Conservation (phyloP, 78 protist species). For the Emiliania huxleyi region DNA sequence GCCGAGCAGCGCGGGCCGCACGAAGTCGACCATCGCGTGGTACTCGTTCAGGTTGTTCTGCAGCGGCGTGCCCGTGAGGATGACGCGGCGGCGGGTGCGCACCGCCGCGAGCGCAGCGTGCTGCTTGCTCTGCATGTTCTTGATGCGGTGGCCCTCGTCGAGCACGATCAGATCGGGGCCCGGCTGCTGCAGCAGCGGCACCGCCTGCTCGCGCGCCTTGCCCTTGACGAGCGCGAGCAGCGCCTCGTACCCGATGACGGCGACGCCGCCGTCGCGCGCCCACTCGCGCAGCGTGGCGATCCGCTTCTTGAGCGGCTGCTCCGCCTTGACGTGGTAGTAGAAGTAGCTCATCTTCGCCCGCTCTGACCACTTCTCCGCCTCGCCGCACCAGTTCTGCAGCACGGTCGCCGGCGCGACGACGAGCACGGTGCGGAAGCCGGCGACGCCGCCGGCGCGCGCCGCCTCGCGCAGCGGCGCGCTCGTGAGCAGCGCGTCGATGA, state of each 20-base stretch:
- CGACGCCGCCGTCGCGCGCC: too few species aligned
- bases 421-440: neutral
- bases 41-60: too few species aligned
- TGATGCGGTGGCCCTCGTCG: conserved; percentile 79
- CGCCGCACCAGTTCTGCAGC: neutral
- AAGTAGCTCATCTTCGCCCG: too few species aligned
- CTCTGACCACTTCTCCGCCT: too few species aligned
- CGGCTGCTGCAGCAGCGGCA: neutral
- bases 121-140: conserved; percentile 31
- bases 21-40: too few species aligned
- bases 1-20: too few species aligned
- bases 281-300: neutral
- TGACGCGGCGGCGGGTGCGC: too few species aligned
- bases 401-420: neutral
- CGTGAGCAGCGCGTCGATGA: conserved; percentile 25
- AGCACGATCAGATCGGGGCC: conserved; percentile 64
- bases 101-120: too few species aligned
- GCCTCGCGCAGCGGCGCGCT: neutral
- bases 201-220: neutral
- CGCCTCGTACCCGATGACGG: too few species aligned
- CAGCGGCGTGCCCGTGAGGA: too few species aligned
- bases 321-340: too few species aligned
- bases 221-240: neutral
- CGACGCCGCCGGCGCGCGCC: neutral
- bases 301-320: too few species aligned